Conservation (phyloP, 129 eudicot species). For the Pulicaria dysenterica region DNA sequence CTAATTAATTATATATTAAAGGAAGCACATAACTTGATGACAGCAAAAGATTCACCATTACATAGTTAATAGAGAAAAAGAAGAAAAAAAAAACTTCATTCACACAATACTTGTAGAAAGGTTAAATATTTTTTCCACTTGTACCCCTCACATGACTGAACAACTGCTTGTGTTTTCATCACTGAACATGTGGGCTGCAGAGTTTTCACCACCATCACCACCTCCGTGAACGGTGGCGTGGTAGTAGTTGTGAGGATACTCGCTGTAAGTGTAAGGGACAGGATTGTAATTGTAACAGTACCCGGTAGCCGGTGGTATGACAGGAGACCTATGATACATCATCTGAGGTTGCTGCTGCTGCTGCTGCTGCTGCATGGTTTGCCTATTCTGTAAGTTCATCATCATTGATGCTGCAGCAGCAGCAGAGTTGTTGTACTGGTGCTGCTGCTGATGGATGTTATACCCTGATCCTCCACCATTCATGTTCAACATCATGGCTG, state of each 20-base stretch:
- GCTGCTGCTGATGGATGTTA: slow-evolving; percentile 32
- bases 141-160: slow-evolving; percentile 60
- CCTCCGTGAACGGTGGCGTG: neutral
- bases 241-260: slow-evolving; percentile 35
- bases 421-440: slow-evolving; percentile 37
- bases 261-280: slow-evolving; percentile 46
- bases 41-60: slow-evolving; percentile 33
- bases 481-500: slow-evolving; percentile 56
- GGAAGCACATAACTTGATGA: slow-evolving; percentile 17
- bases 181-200: slow-evolving; percentile 56
- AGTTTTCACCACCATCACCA: slow-evolving; percentile 34
- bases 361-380: slow-evolving; percentile 53
- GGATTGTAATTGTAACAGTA: slow-evolving; percentile 60
- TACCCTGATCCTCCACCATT: slow-evolving; percentile 20
- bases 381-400: slow-evolving; percentile 60
- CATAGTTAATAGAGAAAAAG: slow-evolving; percentile 7
- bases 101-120: slow-evolving; percentile 35
- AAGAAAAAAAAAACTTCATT: slow-evolving; percentile 18
- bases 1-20: neutral
- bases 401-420: slow-evolving; percentile 53
- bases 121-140: slow-evolving; percentile 24
- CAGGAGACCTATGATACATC: slow-evolving; percentile 81
- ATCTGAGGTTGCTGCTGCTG: slow-evolving; percentile 67
- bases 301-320: slow-evolving; percentile 63
- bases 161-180: slow-evolving; percentile 86